phyloP scores from a whole-genome alignment of 352 stramenopile species.

The Globisporangium echinulatum region DNA sequence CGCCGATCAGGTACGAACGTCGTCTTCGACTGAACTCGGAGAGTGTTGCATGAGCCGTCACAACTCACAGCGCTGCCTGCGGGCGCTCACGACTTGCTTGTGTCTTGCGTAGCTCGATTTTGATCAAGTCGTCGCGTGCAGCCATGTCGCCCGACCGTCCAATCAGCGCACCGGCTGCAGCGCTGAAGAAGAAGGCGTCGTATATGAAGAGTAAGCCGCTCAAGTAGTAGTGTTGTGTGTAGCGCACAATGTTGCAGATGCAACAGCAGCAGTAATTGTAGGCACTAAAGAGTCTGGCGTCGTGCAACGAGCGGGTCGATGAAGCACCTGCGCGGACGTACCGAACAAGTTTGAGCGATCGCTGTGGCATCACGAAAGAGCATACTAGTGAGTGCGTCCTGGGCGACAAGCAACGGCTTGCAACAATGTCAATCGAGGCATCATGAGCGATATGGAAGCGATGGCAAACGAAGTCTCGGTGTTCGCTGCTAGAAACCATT shows the following conservation, averaged over 20 bases:
- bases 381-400: constrained; percentile 27
- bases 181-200: constrained; percentile 37
- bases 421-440: neutral
- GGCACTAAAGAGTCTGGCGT: no score
- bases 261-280: no score
- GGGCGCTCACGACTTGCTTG: neutral
- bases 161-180: constrained; percentile 48
- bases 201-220: constrained; percentile 9
- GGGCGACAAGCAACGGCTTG: no score
- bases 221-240: no score
- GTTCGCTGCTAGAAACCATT: constrained; percentile 19
- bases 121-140: constrained; percentile 32
- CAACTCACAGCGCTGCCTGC: no score
- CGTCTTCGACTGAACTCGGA: no score
- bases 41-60: no score
- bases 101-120: constrained; percentile 19
- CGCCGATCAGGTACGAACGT: constrained; percentile 11
- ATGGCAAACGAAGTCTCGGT: neutral
- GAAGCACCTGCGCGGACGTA: constrained; percentile 1
- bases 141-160: constrained; percentile 28
- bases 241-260: no score
- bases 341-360: constrained; percentile 35
- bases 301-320: neutral
- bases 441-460: no score
- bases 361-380: constrained; percentile 30